These are phyloP conservation scores for Dalbergia cochinchinensis DNA, from an alignment of 306 rosid genomes.

Conservation along the genomic window DNA sequence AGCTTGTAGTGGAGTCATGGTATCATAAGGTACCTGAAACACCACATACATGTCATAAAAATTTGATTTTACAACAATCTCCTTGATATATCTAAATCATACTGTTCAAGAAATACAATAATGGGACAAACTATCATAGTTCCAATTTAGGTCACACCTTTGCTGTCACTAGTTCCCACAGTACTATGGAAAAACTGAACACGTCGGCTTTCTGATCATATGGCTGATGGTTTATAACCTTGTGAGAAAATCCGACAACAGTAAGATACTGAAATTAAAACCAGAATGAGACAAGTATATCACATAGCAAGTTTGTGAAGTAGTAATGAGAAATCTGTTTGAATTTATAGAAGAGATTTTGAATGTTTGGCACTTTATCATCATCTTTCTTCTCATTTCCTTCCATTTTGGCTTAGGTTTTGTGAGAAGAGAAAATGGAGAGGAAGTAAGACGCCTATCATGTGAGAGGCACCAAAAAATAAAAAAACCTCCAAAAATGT, in stretches of 20 bases:
- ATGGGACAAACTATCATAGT: constrained; percentile 24
- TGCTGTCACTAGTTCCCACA: constrained; percentile 98
- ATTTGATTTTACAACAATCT: constrained; percentile 9
- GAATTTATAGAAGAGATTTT: constrained; percentile 16
- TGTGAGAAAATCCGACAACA: constrained; percentile 47
- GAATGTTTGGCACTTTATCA: background rate
- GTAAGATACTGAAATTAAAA: constrained; percentile 46
- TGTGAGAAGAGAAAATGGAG: constrained; percentile 14
- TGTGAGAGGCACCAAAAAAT: background rate
- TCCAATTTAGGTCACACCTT: constrained; percentile 65
- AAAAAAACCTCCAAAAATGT: background rate
- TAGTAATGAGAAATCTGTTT: constrained; percentile 13
- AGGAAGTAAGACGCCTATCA: constrained; percentile 9
- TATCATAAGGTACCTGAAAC: constrained; percentile 92
- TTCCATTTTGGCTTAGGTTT: constrained; percentile 4
- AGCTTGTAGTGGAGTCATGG: constrained; percentile 99
- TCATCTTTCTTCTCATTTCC: constrained; percentile 14
- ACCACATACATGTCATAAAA: constrained; percentile 26
- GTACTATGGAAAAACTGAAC: constrained; percentile 95
- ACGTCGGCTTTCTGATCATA: constrained; percentile 98
- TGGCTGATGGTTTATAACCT: constrained; percentile 99
- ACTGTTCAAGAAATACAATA: constrained; percentile 23
- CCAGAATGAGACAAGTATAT: constrained; percentile 29
- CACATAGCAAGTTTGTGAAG: constrained; percentile 10
- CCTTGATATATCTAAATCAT: background rate